phyloP scores from a whole-genome alignment of 2,329 filamentous ascomycete species.

The Botryotinia calthae region DNA sequence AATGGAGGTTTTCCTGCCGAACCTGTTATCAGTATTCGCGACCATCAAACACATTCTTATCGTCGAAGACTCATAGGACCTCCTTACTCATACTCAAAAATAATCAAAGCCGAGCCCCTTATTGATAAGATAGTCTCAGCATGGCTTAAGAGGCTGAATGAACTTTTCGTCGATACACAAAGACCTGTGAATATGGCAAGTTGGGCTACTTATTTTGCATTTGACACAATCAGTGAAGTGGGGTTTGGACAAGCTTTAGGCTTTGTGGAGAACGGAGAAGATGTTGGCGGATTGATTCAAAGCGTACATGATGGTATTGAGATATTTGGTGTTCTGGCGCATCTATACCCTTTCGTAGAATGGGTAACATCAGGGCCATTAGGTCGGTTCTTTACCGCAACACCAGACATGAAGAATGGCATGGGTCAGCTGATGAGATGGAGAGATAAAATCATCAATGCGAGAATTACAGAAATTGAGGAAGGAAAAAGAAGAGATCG shows the following conservation, averaged over 20 bases:
- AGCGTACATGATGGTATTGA: conserved; percentile 47
- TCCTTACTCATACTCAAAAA: conserved; percentile 53
- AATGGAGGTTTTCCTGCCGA: conserved; percentile 57
- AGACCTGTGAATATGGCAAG: conserved; percentile 52
- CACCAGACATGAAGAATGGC: conserved; percentile 6
- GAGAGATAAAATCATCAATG: conserved; percentile 8
- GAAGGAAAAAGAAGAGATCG: neutral
- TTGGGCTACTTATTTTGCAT: conserved; percentile 51
- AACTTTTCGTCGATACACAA: conserved; percentile 46
- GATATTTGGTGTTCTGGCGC: conserved; percentile 39
- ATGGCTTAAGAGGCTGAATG: conserved; percentile 50
- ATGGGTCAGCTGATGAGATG: conserved; percentile 19
- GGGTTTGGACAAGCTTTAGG: conserved; percentile 56
- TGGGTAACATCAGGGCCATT: conserved; percentile 53
- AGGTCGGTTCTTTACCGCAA: conserved; percentile 33
- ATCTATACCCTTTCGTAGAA: conserved; percentile 52
- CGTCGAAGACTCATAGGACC: conserved; percentile 54
- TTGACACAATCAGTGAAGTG: conserved; percentile 56
- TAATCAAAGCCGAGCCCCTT: conserved; percentile 58
- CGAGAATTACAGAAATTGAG: conserved; percentile 7
- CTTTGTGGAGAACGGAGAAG: conserved; percentile 51
- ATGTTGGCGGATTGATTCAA: conserved; percentile 53
- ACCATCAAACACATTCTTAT: conserved; percentile 49
- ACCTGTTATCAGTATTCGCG: conserved; percentile 56
- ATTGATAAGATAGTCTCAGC: conserved; percentile 49